Conservation (phyloP, 1,284 basidiomycete genomes). For the Ustilago shanxiensis region DNA sequence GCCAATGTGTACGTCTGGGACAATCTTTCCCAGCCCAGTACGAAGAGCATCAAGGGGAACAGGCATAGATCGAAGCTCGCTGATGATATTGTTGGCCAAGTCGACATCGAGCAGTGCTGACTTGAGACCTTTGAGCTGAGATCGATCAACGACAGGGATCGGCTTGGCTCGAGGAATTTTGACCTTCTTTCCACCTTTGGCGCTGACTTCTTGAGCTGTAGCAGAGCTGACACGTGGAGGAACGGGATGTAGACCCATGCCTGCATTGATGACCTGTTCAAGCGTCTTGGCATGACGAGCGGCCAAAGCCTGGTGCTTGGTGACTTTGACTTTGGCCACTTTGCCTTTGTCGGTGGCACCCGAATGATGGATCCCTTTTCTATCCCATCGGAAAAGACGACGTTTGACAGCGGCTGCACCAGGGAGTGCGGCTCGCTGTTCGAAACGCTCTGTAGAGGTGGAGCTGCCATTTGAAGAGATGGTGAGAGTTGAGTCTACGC, state of each 20-base stretch:
- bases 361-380: constrained; percentile 40
- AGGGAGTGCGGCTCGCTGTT: constrained; percentile 24
- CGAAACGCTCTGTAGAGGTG: constrained; percentile 16
- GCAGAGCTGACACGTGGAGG: constrained; percentile 29
- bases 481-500: constrained; percentile 25
- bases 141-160: constrained; percentile 34
- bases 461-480: constrained; percentile 14
- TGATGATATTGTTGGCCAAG: constrained; percentile 62
- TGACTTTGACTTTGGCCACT: constrained; percentile 51
- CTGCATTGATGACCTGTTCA: constrained; percentile 62
- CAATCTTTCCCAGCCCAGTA: constrained; percentile 24
- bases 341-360: constrained; percentile 32
- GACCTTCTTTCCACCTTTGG: constrained; percentile 36
- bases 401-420: constrained; percentile 41
- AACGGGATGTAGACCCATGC: constrained; percentile 49
- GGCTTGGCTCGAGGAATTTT: constrained; percentile 30
- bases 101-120: constrained; percentile 57
- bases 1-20: constrained; percentile 35
- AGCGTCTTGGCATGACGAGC: constrained; percentile 61
- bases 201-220: neutral
- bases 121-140: constrained; percentile 58
- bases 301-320: constrained; percentile 52
- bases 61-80: constrained; percentile 55
- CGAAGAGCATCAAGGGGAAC: constrained; percentile 38
- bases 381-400: constrained; percentile 47